A percentile compares a stretch with the other conserved stretches of the same genome.
These are phyloP conservation scores for Malassezia japonica DNA, from an alignment of 1,284 basidiomycete genomes.

Conservation along the genomic window DNA sequence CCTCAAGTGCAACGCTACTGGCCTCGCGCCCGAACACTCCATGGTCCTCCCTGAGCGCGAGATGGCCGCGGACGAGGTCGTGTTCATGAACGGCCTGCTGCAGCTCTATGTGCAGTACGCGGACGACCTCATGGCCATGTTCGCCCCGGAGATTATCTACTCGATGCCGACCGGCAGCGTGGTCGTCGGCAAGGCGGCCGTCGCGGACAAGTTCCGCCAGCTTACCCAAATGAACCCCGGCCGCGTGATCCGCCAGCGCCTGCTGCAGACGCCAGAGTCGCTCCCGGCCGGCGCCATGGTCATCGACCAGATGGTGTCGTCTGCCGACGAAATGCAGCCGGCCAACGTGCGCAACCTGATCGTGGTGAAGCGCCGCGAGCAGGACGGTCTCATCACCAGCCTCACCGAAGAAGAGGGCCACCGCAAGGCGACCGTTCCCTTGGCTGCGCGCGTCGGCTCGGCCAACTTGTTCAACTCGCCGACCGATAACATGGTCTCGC, in stretches of 20 bases:
- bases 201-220: constrained; percentile 9
- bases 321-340: background rate
- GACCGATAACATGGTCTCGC: constrained; percentile 45
- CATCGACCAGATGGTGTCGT: constrained; percentile 29
- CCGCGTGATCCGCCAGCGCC: constrained; percentile 27
- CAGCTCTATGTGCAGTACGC: constrained; percentile 31
- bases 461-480: constrained; percentile 42
- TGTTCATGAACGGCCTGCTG: constrained; percentile 27
- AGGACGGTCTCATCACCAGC: constrained; percentile 35
- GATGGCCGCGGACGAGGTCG: constrained; percentile 28
- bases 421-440: constrained; percentile 26
- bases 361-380: constrained; percentile 38
- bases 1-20: constrained; percentile 43
- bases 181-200: constrained; percentile 32
- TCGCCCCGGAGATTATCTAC: constrained; percentile 41
- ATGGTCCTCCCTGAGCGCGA: constrained; percentile 42
- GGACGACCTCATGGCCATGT: constrained; percentile 20
- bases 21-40: constrained; percentile 43
- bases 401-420: constrained; percentile 44
- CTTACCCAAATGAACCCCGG: background rate
- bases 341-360: constrained; percentile 25
- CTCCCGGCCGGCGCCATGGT: constrained; percentile 38
- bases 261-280: constrained; percentile 39
- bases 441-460: constrained; percentile 39
- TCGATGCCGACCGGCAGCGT: constrained; percentile 39